phyloP scores from a whole-genome alignment of 805 yeast genomes.

The Cyberlindnera euphorbiiphila region DNA sequence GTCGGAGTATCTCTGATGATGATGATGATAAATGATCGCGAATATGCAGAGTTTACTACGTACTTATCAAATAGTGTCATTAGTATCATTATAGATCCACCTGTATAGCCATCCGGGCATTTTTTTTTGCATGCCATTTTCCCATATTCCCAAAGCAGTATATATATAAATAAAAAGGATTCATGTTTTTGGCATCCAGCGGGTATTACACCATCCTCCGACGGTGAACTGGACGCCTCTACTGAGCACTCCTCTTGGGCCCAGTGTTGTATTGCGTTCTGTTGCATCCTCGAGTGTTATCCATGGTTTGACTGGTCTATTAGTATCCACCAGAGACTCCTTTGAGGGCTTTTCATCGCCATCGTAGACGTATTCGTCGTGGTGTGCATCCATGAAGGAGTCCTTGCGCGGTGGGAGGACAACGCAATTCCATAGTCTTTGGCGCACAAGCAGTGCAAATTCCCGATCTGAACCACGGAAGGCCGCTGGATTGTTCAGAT shows the following conservation, averaged over 20 bases:
- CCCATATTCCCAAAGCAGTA: background rate
- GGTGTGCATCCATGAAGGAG: constrained; percentile 22
- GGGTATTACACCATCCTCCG: constrained; percentile 28
- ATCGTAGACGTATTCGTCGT: constrained; percentile 25
- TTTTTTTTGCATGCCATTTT: too few relatives aligned
- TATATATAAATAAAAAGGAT: background rate
- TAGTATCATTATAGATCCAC: too few relatives aligned
- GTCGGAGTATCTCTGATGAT: too few relatives aligned
- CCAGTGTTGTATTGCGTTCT: constrained; percentile 9
- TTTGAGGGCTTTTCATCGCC: background rate
- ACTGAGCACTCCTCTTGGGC: constrained; percentile 22
- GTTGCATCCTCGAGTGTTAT: constrained; percentile 24
- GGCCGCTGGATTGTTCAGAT: constrained; percentile 6
- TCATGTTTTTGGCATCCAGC: constrained; percentile 19
- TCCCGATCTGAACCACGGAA: constrained; percentile 28
- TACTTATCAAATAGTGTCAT: too few relatives aligned
- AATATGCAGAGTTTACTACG: too few relatives aligned
- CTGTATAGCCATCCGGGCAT: too few relatives aligned
- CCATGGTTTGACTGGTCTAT: constrained; percentile 29
- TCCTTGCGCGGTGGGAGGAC: constrained; percentile 51
- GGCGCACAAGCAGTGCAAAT: constrained; percentile 41
- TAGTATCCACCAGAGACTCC: constrained; percentile 22
- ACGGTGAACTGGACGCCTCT: constrained; percentile 27
- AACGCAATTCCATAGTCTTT: constrained; percentile 51
- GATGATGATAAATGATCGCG: too few relatives aligned